Base-by-base conservation (phyloP, 106 monocot genomes). In the Acorus gramineus region DNA sequence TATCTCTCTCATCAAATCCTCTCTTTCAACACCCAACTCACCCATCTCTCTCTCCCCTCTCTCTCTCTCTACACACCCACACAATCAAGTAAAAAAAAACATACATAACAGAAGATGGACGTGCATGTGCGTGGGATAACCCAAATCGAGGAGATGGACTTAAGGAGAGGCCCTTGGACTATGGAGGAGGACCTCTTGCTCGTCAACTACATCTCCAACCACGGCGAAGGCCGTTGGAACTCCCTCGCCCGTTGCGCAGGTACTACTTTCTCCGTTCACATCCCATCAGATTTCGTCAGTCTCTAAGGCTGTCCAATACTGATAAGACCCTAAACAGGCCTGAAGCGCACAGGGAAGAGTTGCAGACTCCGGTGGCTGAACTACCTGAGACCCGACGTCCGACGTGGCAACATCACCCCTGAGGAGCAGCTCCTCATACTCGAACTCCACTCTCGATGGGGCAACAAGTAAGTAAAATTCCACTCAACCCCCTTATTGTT, bases 351-450 rank as follows among this genome's bases (percentile, higher is more conserved):
- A 0, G 77, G 77, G 4, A 74, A 74, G 54, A 74, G 74, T 47
- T 74, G 74, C 61, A 57, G 74, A 14, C 67, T 74, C 66, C 66
- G 74, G 3, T 74, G 74, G 74, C 74, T 74, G 3, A 74, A 74
- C 60, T 74, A 74, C 47, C 61, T 74, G 47, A 57, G 66, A 5
- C 74, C 74, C 3, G 74, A 67, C 60, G 74, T 74, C 52, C 66
- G 66, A 13, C 74, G 74, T 12, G 74, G 74, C 28, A 74, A 74
- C 59, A 53, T 74, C 60, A 66, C 74, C 11, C 52, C 66, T 4
- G 67, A 74, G 47, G 74, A 74, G 67, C 74, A 74, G 66, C 70
- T 77, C 49, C 45, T 77, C 46, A 77, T 77, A 48, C 77, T 77
- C 9, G 66, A 77, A 11, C 77, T 77, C 65, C 77, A 77, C 53